Evolutionary conservation across 2,329 filamentous ascomycete genomes (phyloP).

Genomic region (Clonostachys solani): DNA sequence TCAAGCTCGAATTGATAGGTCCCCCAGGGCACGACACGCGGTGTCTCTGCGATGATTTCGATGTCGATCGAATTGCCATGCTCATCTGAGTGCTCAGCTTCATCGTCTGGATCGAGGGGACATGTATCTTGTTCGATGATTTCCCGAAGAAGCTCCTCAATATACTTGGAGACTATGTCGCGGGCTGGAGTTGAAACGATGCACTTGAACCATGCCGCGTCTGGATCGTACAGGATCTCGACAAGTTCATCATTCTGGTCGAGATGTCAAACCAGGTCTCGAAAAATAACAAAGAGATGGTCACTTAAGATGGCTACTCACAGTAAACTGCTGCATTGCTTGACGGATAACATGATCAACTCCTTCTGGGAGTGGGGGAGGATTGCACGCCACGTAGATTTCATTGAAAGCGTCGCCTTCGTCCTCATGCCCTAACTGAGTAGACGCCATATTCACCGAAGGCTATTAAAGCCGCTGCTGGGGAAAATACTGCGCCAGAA

Average conservation of each 20-base stretch:
- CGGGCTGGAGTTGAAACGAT: slow-evolving; percentile 9
- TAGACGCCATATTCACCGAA: too few species aligned
- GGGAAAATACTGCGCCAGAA: too few species aligned
- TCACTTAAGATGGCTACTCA: too few species aligned
- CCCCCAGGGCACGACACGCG: slow-evolving; percentile 15
- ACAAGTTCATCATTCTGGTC: slow-evolving; percentile 8
- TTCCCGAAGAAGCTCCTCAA: slow-evolving; percentile 11
- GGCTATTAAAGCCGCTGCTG: too few species aligned
- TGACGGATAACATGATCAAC: slow-evolving; percentile 16
- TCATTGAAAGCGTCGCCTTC: slow-evolving; percentile 9
- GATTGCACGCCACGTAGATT: slow-evolving; percentile 27
- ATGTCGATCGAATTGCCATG: slow-evolving; percentile 9
- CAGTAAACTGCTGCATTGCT: slow-evolving; percentile 4
- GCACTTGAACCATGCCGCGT: slow-evolving; percentile 26
- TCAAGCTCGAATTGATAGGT: slow-evolving; percentile 1
- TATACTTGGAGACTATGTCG: slow-evolving; percentile 5
- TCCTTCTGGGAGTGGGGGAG: slow-evolving; percentile 20
- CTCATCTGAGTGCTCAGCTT: background rate
- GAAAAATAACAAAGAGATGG: background rate
- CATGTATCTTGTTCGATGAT: slow-evolving; percentile 11
- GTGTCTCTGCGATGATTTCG: slow-evolving; percentile 5
- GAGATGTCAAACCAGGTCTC: background rate
- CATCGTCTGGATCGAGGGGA: slow-evolving; percentile 2
- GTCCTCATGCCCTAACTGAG: too few species aligned
- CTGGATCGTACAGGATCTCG: slow-evolving; percentile 29